Conservation (phyloP, 345 rosid species). For the Streptanthus diversifolius region DNA sequence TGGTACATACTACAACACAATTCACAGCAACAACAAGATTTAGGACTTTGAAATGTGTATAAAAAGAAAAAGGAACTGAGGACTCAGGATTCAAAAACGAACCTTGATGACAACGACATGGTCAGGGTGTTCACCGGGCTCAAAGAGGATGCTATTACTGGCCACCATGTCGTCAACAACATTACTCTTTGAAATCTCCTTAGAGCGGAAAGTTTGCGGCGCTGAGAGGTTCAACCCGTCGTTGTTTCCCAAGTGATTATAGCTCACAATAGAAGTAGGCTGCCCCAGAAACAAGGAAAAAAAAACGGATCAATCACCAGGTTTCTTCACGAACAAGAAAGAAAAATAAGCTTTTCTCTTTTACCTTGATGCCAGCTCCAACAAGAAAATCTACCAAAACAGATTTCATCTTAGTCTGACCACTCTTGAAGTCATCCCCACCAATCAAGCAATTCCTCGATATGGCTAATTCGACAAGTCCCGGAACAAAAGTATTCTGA, state of each 20-base stretch:
- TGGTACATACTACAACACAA: constrained; percentile 66
- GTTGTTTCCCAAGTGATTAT: constrained; percentile 94
- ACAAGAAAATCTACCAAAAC: constrained; percentile 97
- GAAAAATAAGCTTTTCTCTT: neutral
- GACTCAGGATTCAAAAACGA: neutral
- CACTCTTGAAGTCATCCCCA: constrained; percentile 99
- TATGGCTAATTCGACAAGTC: constrained; percentile 86
- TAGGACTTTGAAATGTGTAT: neutral
- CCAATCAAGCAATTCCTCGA: constrained; percentile 81
- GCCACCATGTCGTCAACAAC: constrained; percentile 98
- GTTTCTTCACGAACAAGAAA: constrained; percentile 8
- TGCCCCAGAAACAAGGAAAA: constrained; percentile 11
- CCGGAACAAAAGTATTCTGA: constrained; percentile 96
- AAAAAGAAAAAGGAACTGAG: neutral
- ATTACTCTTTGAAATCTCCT: constrained; percentile 95
- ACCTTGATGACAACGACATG: constrained; percentile 99
- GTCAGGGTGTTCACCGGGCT: constrained; percentile 97
- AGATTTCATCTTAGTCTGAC: constrained; percentile 98
- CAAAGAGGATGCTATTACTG: constrained; percentile 85
- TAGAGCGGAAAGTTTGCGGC: constrained; percentile 91
- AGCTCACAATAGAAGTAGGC: constrained; percentile 99
- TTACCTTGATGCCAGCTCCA: constrained; percentile 97
- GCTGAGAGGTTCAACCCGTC: constrained; percentile 99
- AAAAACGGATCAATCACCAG: neutral
- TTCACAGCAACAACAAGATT: neutral